Percentiles rank a stretch among this genome's conserved stretches.
phyloP scores from a whole-genome alignment of 768 basidiomycete genomes.

The Leccinum subtestaceum region DNA sequence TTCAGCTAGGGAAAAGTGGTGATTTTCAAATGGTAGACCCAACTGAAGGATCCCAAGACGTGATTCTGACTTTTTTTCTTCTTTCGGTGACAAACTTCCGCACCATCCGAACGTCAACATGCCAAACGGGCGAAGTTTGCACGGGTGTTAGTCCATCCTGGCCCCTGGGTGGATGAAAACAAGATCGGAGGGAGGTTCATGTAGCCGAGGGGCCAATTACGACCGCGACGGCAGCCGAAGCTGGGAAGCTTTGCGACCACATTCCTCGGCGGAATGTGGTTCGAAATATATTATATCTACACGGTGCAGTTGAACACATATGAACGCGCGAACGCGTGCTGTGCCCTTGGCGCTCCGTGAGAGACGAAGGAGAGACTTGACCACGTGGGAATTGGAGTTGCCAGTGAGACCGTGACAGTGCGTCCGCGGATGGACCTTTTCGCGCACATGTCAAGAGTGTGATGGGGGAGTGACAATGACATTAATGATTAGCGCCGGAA shows the following conservation, averaged over 20 bases:
- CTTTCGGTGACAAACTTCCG: no score
- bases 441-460: not conserved
- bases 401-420: not conserved
- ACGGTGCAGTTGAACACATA: not conserved
- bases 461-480: not conserved
- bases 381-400: not conserved
- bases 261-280: slow-evolving; percentile 4
- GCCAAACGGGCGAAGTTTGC: not conserved
- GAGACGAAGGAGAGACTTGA: not conserved
- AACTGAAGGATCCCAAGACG: not conserved
- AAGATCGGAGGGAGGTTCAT: slow-evolving; percentile 26
- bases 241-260: slow-evolving; percentile 11
- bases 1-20: not conserved
- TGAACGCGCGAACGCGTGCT: not conserved
- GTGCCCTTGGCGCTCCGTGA: not conserved
- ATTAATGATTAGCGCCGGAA: slow-evolving; percentile 13
- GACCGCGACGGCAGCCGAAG: not conserved
- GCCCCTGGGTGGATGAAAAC: slow-evolving; percentile 89
- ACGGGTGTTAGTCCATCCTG: slow-evolving; percentile 71
- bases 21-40: not conserved
- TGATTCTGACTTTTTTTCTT: no score
- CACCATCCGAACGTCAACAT: no score
- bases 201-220: slow-evolving; percentile 17
- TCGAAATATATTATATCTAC: not conserved
- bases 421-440: not conserved